A percentile compares a stretch with the other conserved stretches of the same genome.
Evolutionary conservation across 108 stramenopile species (phyloP).

Genomic region (Cylindrotheca fusiformis): DNA sequence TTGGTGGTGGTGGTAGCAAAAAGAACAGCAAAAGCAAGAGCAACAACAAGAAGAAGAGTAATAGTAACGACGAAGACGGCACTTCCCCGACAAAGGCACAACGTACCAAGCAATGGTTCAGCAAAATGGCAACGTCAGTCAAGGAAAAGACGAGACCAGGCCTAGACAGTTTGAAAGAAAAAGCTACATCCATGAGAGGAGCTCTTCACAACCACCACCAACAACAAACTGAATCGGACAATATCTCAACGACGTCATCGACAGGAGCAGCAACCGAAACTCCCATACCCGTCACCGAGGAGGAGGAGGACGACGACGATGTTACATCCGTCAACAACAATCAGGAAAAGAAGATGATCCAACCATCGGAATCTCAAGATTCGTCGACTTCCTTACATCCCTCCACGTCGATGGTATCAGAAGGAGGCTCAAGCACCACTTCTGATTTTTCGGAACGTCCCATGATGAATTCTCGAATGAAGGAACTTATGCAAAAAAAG

Average conservation of each 20-base stretch:
- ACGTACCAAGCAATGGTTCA: background rate
- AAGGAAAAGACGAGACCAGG: background rate
- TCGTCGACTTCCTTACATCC: background rate
- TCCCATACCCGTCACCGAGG: background rate
- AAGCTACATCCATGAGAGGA: background rate
- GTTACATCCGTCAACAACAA: background rate
- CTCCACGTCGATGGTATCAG: background rate
- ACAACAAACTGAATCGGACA: background rate
- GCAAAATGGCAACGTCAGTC: background rate
- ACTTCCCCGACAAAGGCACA: background rate
- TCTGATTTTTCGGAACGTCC: background rate
- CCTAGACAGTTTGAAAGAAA: background rate
- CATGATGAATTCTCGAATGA: background rate
- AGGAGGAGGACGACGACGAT: background rate
- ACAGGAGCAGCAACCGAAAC: background rate
- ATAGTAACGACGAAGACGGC: background rate
- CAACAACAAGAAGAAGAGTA: background rate
- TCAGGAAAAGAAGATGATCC: background rate
- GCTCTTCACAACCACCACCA: background rate
- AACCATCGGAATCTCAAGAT: constrained; percentile 1
- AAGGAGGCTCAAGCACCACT: background rate
- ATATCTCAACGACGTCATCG: background rate
- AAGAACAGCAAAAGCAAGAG: background rate
- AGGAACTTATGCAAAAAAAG: background rate
- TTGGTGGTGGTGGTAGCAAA: background rate